These are phyloP conservation scores for Leccinellum rugosiceps DNA, from an alignment of 768 basidiomycete genomes.

Conservation along the genomic window DNA sequence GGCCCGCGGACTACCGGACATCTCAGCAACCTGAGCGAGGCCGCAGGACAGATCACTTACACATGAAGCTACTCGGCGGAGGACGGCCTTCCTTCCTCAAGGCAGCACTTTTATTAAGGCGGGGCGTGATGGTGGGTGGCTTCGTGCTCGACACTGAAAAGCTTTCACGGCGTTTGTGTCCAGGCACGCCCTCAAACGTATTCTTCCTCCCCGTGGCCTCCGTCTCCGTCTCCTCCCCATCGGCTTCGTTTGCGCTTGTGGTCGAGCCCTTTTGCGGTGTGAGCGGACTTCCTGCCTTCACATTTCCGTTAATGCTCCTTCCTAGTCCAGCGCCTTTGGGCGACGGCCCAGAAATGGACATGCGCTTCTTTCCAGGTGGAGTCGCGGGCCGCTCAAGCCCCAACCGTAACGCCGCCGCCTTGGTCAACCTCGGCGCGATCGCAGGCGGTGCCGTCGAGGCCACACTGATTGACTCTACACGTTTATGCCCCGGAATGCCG, in stretches of 20 bases:
- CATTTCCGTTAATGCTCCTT: slow-evolving; percentile 2
- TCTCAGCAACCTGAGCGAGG: background rate
- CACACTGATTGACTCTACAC: slow-evolving; percentile 61
- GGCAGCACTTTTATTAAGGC: slow-evolving; percentile 42
- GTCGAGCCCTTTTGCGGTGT: slow-evolving; percentile 10
- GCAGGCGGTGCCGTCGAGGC: slow-evolving; percentile 71
- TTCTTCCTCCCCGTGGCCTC: slow-evolving; percentile 33
- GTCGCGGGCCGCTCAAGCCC: slow-evolving; percentile 46
- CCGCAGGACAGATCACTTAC: slow-evolving; percentile 39
- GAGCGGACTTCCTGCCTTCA: slow-evolving; percentile 4
- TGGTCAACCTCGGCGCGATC: slow-evolving; percentile 73
- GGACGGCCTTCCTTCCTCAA: slow-evolving; percentile 45
- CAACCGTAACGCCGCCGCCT: slow-evolving; percentile 67
- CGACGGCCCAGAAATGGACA: slow-evolving; percentile 27
- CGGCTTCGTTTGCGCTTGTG: slow-evolving; percentile 26
- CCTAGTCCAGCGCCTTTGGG: slow-evolving; percentile 7
- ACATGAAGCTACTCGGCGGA: slow-evolving; percentile 68
- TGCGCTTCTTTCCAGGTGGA: slow-evolving; percentile 37
- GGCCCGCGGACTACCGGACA: slow-evolving; percentile 44
- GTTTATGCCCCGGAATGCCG: slow-evolving; percentile 82
- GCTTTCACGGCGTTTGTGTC: slow-evolving; percentile 76
- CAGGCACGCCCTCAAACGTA: slow-evolving; percentile 78
- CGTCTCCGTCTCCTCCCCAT: slow-evolving; percentile 28
- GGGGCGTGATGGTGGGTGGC: slow-evolving; percentile 42
- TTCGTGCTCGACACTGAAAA: slow-evolving; percentile 61